A percentile compares a stretch with the other conserved stretches of the same genome.
Evolutionary conservation across 2,329 filamentous ascomycete species (phyloP).

Genomic region (Neonectria hederae): DNA sequence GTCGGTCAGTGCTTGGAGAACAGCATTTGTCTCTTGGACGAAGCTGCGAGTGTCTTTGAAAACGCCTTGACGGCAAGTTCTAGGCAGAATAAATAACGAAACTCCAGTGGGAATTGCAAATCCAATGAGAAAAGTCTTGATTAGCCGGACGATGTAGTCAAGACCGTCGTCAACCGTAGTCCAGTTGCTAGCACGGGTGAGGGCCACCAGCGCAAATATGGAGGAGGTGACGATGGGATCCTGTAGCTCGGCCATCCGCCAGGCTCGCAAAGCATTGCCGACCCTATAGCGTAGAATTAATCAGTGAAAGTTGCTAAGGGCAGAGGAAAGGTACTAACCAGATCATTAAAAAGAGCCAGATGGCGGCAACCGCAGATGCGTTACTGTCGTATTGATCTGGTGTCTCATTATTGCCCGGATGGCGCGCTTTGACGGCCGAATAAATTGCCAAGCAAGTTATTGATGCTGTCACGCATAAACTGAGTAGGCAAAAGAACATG

Average conservation of each 20-base stretch:
- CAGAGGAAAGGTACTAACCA: conserved; percentile 6
- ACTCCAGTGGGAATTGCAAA: conserved; percentile 20
- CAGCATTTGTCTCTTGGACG: conserved; percentile 12
- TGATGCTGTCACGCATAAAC: conserved; percentile 19
- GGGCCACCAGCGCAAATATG: conserved; percentile 23
- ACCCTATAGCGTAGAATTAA: conserved; percentile 3
- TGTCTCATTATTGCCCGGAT: conserved; percentile 3
- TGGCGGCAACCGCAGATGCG: conserved; percentile 14
- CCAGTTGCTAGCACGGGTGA: conserved; percentile 23
- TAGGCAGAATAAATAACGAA: conserved; percentile 22
- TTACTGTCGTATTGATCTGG: conserved; percentile 20
- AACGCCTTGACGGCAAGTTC: conserved; percentile 20
- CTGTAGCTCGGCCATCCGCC: conserved; percentile 19
- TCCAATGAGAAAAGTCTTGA: conserved; percentile 25
- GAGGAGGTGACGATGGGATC: conserved; percentile 24
- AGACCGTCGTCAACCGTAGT: conserved; percentile 6
- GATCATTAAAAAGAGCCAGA: conserved; percentile 28
- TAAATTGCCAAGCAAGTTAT: conserved; percentile 21
- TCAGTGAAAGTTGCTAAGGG: neutral
- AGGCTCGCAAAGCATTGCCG: conserved; percentile 21
- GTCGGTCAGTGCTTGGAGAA: conserved; percentile 11
- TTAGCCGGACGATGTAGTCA: conserved; percentile 9
- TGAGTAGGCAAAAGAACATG: conserved; percentile 22
- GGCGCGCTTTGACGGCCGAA: conserved; percentile 18
- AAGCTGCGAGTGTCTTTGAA: conserved; percentile 18